Percentiles rank a stretch among this genome's conserved stretches.
Evolutionary conservation across 208 protist species (phyloP).

Genomic region (Trypanosoma boissoni): DNA sequence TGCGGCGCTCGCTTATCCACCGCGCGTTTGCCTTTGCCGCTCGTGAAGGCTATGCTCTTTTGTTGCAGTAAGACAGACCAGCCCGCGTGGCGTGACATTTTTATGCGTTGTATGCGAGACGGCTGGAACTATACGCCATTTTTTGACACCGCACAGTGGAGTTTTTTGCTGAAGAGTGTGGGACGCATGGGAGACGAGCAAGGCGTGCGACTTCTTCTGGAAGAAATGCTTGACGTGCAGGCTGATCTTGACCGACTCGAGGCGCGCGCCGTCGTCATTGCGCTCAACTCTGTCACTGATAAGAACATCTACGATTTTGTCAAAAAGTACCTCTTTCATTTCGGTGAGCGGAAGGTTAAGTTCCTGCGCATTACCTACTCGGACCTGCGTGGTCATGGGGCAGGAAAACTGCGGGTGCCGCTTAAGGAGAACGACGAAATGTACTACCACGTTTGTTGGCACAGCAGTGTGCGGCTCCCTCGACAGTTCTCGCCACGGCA

Average conservation of each 20-base stretch:
- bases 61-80: constrained; percentile 72
- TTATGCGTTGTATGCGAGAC: constrained; percentile 69
- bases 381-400: constrained; percentile 77
- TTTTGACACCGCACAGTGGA: constrained; percentile 85
- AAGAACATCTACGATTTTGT: constrained; percentile 80
- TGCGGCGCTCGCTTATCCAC: constrained; percentile 57
- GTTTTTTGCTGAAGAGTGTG: constrained; percentile 75
- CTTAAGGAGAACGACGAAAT: constrained; percentile 85
- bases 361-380: constrained; percentile 80
- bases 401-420: constrained; percentile 69
- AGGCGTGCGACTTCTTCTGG: constrained; percentile 63
- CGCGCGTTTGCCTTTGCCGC: constrained; percentile 50
- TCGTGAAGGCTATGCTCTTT: constrained; percentile 82
- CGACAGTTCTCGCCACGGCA: constrained; percentile 84
- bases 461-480: constrained; percentile 73
- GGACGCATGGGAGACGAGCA: constrained; percentile 77
- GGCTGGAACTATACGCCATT: constrained; percentile 84
- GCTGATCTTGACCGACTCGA: constrained; percentile 82
- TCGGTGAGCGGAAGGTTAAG: constrained; percentile 87
- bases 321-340: constrained; percentile 86
- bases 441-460: constrained; percentile 91
- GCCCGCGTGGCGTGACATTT: constrained; percentile 65
- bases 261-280: constrained; percentile 70
- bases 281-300: constrained; percentile 73
- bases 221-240: constrained; percentile 88